Base-by-base conservation (phyloP, 371 early-diverging fungal species). In the Sporodiniella umbellata region DNA sequence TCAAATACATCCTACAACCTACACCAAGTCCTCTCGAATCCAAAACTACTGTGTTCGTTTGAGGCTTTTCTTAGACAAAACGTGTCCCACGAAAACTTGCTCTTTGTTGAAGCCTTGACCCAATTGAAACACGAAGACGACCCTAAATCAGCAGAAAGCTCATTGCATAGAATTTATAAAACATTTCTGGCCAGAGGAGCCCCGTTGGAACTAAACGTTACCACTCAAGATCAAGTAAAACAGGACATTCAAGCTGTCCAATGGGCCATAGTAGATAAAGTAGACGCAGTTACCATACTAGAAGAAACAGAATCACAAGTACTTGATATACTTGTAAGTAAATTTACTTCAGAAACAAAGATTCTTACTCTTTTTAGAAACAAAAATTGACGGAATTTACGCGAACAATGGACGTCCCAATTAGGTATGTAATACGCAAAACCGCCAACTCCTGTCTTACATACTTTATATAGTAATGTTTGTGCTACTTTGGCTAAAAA, bases 261-360 rank as follows among this genome's bases (percentile, higher is more conserved):
- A 39, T 63, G 64, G 64, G 59, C 64, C 4, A 63, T 63, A 21
- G 53, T 63, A 2, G 59, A 58, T 37, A 40, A 51, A 15, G 40
- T 51, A 33, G 51, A 54, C 23, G 64, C 64, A 38, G 55, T 58
- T 18, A 48, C 51, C 15, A 63, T 63, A 21, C 11, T 63, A 37
- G 52, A 58, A 55, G 64, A 63, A 28, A 63, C 64, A 38, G 64
- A 63, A 49, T 33, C 44, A 45, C 59, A 63, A 52, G 55, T 58
- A n/a, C 23, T 59, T 51, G 64, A 51, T 52, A 54, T 63, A 45
- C 54, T 63, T 46, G 64, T 63, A 63, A 47, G 45, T 30, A n/a
- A n/a, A n/a, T n/a, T n/a, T n/a, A n/a, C n/a, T n/a, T n/a, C 44
- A 33, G 28, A 49, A 39, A 35, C 8, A 35, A 11, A 2, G 24